Evolutionary conservation across 176 grass and related monocot species (phyloP), one percentile per base, ranked within the genome.

Genomic region (Saccharum spontaneum): DNA sequence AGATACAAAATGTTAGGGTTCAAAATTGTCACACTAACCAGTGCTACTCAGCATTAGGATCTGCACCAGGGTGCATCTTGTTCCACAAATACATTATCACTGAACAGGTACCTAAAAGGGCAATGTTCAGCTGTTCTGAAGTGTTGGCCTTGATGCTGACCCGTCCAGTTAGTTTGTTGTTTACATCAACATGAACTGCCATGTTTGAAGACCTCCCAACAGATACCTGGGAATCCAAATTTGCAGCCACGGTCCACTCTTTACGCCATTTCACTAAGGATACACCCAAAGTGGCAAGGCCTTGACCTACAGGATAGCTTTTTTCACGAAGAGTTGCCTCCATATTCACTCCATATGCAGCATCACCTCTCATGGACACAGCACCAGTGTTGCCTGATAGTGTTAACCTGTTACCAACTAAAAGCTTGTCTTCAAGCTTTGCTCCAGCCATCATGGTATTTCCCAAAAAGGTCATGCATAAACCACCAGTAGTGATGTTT

Each of bases 381-480:
- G 75, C 91, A 85, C 93, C 96, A 50, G 86, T 83, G 67, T 83
- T 92, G 75, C 83, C 89, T 45, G 83, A 71, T 37, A 98, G 31
- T 79, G 79, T 90, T 78, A 93, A 41, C 71, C 76, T 87, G 39
- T 92, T 92, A 73, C 87, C 82, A 67, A 95, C 83, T 44, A 68
- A 84, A 67, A 94, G 79, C 17, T 83, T 87, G 79, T 98, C 93
- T 78, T 93, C 91, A 73, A 98, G 46, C 60, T 90, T 98, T 31
- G 72, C 75, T 80, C 96, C 93, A 60, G 93, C 87, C 65, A 94
- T 55, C 49, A 94, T 59, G 40, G 72, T 92, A 73, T 94, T 90
- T 69, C 96, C 93, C 77, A 90, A 87, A 76, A 90, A 90, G 24
- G 89, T 93, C 82, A 98, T 80, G 49, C 91, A 98, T 13, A 98